These are phyloP conservation scores for Selaginella tamariscina DNA, from an alignment of 75 land plant genomes.

Conservation along the genomic window DNA sequence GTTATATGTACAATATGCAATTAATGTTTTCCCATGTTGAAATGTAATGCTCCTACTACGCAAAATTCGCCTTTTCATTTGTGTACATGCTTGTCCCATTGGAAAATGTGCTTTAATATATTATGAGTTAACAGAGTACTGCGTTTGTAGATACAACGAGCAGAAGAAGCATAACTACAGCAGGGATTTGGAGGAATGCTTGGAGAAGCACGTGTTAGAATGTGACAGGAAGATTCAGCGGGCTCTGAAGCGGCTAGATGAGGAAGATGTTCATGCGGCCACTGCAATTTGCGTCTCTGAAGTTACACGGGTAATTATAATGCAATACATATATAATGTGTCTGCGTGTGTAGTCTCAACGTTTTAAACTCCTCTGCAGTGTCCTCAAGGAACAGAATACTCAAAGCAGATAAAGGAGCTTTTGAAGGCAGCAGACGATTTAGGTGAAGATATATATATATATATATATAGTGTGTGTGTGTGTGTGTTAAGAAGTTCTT, in stretches of 20 bases:
- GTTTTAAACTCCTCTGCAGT: conserved; percentile 32
- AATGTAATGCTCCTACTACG: too few relatives aligned
- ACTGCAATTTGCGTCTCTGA: conserved; percentile 89
- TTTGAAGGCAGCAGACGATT: neutral
- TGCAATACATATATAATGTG: too few relatives aligned
- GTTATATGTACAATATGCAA: too few relatives aligned
- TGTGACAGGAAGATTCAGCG: conserved; percentile 93
- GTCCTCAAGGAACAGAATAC: conserved; percentile 68
- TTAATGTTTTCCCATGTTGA: neutral
- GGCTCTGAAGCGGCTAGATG: conserved; percentile 83
- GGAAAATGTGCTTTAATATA: too few relatives aligned
- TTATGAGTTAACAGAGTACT: too few relatives aligned
- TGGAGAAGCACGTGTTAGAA: conserved; percentile 79
- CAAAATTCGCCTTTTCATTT: too few relatives aligned
- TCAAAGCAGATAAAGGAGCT: conserved; percentile 7
- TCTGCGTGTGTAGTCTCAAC: neutral
- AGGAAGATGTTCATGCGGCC: conserved; percentile 95
- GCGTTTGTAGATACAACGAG: neutral
- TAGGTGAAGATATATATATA: neutral
- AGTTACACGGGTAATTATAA: conserved; percentile 62
- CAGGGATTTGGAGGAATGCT: conserved; percentile 73
- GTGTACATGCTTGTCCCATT: too few relatives aligned
- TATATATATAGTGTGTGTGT: too few relatives aligned
- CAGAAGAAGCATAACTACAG: conserved; percentile 50
- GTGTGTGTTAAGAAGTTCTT: neutral